These are phyloP conservation scores for Paulownia fortunei DNA, from an alignment of 257 asterid species.

Conservation along the genomic window DNA sequence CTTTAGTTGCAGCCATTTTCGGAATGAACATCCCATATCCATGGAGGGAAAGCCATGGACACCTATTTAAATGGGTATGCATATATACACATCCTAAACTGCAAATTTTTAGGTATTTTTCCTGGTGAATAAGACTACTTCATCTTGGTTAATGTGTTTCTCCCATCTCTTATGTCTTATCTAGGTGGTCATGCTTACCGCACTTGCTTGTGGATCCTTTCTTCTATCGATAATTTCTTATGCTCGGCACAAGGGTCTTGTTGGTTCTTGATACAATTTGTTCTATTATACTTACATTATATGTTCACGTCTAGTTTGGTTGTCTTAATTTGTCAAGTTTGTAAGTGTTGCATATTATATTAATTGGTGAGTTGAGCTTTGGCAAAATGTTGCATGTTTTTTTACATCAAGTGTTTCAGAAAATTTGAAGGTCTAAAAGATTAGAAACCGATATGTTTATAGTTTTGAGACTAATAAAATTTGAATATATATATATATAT, in stretches of 20 bases:
- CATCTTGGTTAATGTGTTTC: neutral
- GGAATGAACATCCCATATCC: slow-evolving; percentile 90
- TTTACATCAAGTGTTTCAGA: too few species aligned
- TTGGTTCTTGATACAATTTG: slow-evolving; percentile 51
- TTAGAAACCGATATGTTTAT: too few species aligned
- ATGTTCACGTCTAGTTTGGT: neutral
- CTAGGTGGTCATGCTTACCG: slow-evolving; percentile 75
- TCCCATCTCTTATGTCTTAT: neutral
- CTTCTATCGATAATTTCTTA: slow-evolving; percentile 69
- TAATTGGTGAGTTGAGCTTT: neutral
- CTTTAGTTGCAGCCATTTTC: slow-evolving; percentile 83
- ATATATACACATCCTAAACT: neutral
- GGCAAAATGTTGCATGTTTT: too few species aligned
- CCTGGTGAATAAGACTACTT: too few species aligned
- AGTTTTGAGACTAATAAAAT: too few species aligned
- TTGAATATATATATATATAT: too few species aligned
- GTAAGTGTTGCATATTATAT: neutral
- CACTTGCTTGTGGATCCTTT: slow-evolving; percentile 59
- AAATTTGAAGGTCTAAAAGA: too few species aligned
- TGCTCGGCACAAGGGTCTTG: slow-evolving; percentile 79
- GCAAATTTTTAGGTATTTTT: too few species aligned
- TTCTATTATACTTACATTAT: neutral
- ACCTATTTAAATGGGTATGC: slow-evolving; percentile 86
- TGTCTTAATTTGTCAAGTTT: neutral
- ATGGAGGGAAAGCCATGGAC: slow-evolving; percentile 71